Evolutionary conservation across 768 basidiomycete genomes (phyloP).

Genomic region (Leucosporidium creatinivorum): DNA sequence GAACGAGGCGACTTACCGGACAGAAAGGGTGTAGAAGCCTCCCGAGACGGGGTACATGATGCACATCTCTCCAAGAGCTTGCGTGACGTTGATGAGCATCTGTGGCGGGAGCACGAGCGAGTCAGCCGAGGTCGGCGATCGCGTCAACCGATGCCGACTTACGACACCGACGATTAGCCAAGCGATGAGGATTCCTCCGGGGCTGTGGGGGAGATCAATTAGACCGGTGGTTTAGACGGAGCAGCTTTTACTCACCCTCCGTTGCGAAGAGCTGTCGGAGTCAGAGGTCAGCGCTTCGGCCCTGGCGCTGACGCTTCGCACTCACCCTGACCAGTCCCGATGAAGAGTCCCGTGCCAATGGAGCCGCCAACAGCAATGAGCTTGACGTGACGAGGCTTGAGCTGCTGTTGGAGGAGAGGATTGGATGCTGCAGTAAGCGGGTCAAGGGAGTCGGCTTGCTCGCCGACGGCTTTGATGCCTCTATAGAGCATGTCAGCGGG

Average conservation of each 20-base stretch:
- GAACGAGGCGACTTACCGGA: slow-evolving; percentile 15
- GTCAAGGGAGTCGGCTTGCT: slow-evolving; percentile 15
- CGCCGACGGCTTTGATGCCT: slow-evolving; percentile 10
- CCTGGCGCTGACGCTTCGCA: neutral
- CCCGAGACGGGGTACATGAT: slow-evolving; percentile 25
- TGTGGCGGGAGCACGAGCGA: neutral
- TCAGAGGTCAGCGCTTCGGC: neutral
- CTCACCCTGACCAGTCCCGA: neutral
- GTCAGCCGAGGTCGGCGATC: neutral
- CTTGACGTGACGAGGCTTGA: slow-evolving; percentile 34
- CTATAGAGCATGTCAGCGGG: neutral
- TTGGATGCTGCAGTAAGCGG: slow-evolving; percentile 16
- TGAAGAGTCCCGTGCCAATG: slow-evolving; percentile 37
- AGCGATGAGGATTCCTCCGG: slow-evolving; percentile 30
- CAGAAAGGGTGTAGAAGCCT: slow-evolving; percentile 36
- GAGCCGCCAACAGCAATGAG: slow-evolving; percentile 38
- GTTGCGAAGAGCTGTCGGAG: slow-evolving; percentile 15
- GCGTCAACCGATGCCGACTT: neutral
- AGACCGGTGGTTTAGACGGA: too few relatives aligned
- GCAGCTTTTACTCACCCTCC: slow-evolving; percentile 1
- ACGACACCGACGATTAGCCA: slow-evolving; percentile 30
- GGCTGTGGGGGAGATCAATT: neutral
- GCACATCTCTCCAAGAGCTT: slow-evolving; percentile 36
- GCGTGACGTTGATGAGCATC: slow-evolving; percentile 23
- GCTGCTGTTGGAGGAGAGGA: slow-evolving; percentile 40